Evolutionary conservation across 1,284 basidiomycete genomes (phyloP), one percentile per base, ranked within the genome.

Genomic region (Microbotryum saponariae): DNA sequence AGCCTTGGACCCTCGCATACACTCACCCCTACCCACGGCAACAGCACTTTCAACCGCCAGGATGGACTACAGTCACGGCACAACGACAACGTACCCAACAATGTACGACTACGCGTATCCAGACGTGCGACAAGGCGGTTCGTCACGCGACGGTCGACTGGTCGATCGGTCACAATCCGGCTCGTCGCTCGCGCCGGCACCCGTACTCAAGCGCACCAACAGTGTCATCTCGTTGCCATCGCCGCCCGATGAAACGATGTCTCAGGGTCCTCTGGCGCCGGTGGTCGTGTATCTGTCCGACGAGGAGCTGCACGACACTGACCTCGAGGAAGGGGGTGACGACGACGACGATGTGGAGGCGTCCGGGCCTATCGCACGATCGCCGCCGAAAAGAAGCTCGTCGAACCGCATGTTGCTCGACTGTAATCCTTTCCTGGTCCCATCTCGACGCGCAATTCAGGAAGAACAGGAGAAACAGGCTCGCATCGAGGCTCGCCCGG

Each of bases 171-270:
- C 37, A 42, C 37, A 12, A 42, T 42, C 37, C 1, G 37, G 37
- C 37, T 42, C 37, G 37, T 42, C 37, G 12, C 37, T 42, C 37
- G 37, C 37, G 37, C 37, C 37, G 2, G 37, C 37, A 42, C 37
- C 37, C 12, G 6, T 42, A 18, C 37, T 53, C 27, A 53, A 53
- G 31, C 51, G 51, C 23, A 25, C 51, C n/a, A 27, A n/a, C 25
- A 29, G 25, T n/a, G 51, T n/a, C n/a, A n/a, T 27, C 27, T 53
- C 51, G 9, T n/a, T 53, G 51, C 51, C 51, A 27, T 53, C 51
- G 31, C 51, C 51, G 33, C 51, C 51, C 9, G 25, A 53, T n/a
- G 51, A 53, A 9, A 53, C 29, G 10, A 23, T 23, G 16, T 50
- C 48, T 14, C 21, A 50, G 7, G 27, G 20, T 16, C 27, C 20